A percentile compares a stretch with the other conserved stretches of the same genome.
phyloP scores from a whole-genome alignment of 805 yeast genomes.

The Ogataea thermomethanolica region DNA sequence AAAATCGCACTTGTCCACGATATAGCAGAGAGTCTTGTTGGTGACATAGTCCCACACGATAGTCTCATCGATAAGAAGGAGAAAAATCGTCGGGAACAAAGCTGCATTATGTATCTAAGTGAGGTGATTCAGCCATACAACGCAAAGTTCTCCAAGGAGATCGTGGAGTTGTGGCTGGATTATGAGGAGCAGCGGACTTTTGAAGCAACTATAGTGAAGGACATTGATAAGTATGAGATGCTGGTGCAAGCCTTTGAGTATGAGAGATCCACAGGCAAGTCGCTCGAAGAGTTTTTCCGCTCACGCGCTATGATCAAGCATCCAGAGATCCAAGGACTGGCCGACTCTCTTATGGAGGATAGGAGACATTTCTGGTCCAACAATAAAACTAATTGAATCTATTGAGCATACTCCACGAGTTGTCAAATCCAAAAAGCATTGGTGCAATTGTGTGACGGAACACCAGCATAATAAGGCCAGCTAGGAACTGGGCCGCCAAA shows the following conservation, averaged over 20 bases:
- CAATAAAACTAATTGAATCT: slow-evolving; percentile 21
- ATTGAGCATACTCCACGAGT: slow-evolving; percentile 44
- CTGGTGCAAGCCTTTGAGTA: slow-evolving; percentile 80
- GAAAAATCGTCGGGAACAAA: slow-evolving; percentile 78
- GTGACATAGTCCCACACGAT: slow-evolving; percentile 89
- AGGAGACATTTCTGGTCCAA: slow-evolving; percentile 41
- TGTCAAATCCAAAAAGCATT: slow-evolving; percentile 85
- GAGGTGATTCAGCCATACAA: slow-evolving; percentile 64
- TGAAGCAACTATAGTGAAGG: slow-evolving; percentile 90
- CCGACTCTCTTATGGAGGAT: slow-evolving; percentile 52
- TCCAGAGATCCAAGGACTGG: slow-evolving; percentile 64
- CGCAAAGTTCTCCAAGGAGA: slow-evolving; percentile 54
- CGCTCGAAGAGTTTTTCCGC: slow-evolving; percentile 65
- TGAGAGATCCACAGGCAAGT: slow-evolving; percentile 61
- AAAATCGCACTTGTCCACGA: slow-evolving; percentile 90
- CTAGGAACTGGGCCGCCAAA: slow-evolving; percentile 54
- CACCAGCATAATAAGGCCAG: slow-evolving; percentile 64
- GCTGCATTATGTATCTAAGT: slow-evolving; percentile 64
- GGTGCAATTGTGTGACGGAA: slow-evolving; percentile 84
- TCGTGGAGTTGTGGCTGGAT: slow-evolving; percentile 76
- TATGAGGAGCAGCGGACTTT: slow-evolving; percentile 78
- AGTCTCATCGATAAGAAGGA: slow-evolving; percentile 63
- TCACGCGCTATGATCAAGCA: slow-evolving; percentile 65
- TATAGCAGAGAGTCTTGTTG: slow-evolving; percentile 90
- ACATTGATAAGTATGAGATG: slow-evolving; percentile 89